A percentile compares a stretch with the other conserved stretches of the same genome.
Evolutionary conservation across 805 yeast genomes (phyloP).

Genomic region (Teunomyces funiuensis): DNA sequence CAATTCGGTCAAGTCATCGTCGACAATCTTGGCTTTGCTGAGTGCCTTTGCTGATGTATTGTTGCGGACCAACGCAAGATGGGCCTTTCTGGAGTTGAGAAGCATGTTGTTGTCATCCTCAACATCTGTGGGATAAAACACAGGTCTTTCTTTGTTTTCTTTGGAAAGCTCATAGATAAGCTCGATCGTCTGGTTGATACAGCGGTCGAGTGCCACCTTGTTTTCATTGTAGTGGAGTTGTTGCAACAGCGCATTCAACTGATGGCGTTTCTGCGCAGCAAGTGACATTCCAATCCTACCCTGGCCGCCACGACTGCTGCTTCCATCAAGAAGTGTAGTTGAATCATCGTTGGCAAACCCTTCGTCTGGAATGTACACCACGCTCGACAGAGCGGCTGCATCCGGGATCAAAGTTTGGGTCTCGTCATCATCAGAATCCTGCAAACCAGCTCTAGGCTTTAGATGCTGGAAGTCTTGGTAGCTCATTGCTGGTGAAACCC

Average conservation of each 20-base stretch:
- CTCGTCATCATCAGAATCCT: slow-evolving; percentile 11
- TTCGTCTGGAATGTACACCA: slow-evolving; percentile 34
- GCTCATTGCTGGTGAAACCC: slow-evolving; percentile 1
- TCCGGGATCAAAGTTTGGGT: slow-evolving; percentile 11
- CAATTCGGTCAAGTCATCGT: slow-evolving; percentile 17
- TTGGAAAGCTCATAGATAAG: slow-evolving; percentile 49
- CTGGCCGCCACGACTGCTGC: slow-evolving; percentile 2
- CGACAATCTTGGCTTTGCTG: slow-evolving; percentile 17
- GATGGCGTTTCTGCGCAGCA: slow-evolving; percentile 3
- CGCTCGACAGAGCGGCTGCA: slow-evolving; percentile 15
- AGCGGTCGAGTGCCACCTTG: slow-evolving; percentile 60
- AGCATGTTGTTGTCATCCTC: slow-evolving; percentile 31
- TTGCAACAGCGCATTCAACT: slow-evolving; percentile 53
- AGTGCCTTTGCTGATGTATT: slow-evolving; percentile 18
- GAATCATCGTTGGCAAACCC: slow-evolving; percentile 32
- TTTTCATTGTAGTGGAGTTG: slow-evolving; percentile 79
- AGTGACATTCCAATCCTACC: background rate
- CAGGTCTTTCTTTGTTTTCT: slow-evolving; percentile 62
- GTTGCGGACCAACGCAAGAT: slow-evolving; percentile 51
- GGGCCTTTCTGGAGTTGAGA: slow-evolving; percentile 51
- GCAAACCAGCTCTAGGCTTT: background rate
- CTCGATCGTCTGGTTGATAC: slow-evolving; percentile 54
- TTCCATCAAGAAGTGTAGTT: slow-evolving; percentile 31
- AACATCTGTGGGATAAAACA: slow-evolving; percentile 56
- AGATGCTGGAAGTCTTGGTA: slow-evolving; percentile 5